Conservation (phyloP, 805 yeast genomes). For the Metschnikowia continentalis region DNA sequence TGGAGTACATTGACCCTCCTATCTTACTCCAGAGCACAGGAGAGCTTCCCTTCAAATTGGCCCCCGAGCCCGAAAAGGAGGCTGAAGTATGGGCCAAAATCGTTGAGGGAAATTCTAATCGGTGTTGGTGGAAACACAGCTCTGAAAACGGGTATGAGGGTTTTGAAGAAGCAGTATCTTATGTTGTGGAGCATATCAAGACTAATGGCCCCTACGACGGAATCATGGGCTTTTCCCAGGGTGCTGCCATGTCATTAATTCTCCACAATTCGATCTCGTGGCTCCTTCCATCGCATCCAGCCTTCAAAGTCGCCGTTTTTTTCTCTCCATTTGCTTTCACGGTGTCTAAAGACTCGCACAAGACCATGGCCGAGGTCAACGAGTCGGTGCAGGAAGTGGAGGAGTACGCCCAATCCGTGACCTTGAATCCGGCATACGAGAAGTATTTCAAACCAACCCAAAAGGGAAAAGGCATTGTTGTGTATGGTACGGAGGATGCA, state of each 20-base stretch:
- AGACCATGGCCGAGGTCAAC: conserved; percentile 16
- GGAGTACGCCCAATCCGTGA: conserved; percentile 18
- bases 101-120: conserved; percentile 24
- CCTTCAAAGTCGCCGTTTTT: conserved; percentile 26
- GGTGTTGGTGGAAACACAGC: conserved; percentile 35
- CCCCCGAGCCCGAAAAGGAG: conserved; percentile 24
- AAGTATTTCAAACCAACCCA: conserved; percentile 19
- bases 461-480: conserved; percentile 23
- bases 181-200: conserved; percentile 25
- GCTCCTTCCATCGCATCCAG: conserved; percentile 22
- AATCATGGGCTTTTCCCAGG: conserved; percentile 41
- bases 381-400: conserved; percentile 21
- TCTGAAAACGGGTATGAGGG: conserved; percentile 24
- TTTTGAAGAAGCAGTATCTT: conserved; percentile 24
- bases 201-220: conserved; percentile 41
- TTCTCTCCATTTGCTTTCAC: conserved; percentile 38
- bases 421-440: conserved; percentile 18
- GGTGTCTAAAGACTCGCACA: conserved; percentile 16
- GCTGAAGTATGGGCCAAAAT: conserved; percentile 28
- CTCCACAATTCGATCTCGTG: conserved; percentile 22
- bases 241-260: conserved; percentile 37
- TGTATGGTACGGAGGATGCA: conserved; percentile 31
- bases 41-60: conserved; percentile 29
- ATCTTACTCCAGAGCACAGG: conserved; percentile 20
- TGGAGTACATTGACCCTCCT: conserved; percentile 36